Base-by-base conservation (phyloP, 2,329 filamentous ascomycete genomes). In the Ophiosphaerella narmari region DNA sequence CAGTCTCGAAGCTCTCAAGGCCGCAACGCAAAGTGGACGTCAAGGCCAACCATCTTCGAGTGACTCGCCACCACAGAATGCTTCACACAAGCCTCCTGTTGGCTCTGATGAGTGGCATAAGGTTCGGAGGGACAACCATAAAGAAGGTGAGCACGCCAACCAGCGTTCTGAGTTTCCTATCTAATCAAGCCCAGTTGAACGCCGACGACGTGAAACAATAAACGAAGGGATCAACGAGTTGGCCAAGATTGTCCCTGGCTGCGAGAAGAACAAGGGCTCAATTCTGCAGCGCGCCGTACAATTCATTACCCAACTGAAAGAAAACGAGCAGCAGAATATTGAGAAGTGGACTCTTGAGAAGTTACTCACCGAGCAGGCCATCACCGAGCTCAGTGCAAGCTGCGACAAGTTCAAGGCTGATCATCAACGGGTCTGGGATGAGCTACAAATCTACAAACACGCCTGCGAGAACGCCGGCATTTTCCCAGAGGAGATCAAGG, bases 141-240 rank as follows among this genome's bases (percentile, higher is more conserved):
- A 99, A 83, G 93, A 97, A 82, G 94, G 93, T 94, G 76, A 68
- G 83, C 13, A 26, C 26, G 6, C 8, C 1, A 39, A 5, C 4
- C 8, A n/a, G 12, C 4, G 0, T 61, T 61, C 12, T 13, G 7
- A 21, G 16, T 9, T 7, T 6, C 31, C 2, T 9, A 31, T 40
- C 60, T 63, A 23, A 65, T 52, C 5, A 16, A 7, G 32, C 39
- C 12, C 46, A 97, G 94, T 99, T 55, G 94, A 99, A 77, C 91
- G 94, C 53, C 90, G 94, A 51, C 91, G 94, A 38, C 90, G 94
- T 57, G 94, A 99, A 76, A 97, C 94, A 0, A 99, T 99, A 73
- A 99, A 99, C 61, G 94, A 99, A 75, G 94, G 94, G 42, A 99
- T 99, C 64, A 97, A 97, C 68, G 94, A 97, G 74, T 84, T 99